A percentile compares a stretch with the other conserved stretches of the same genome.
phyloP scores from a whole-genome alignment of 2,329 filamentous ascomycete species.

The Seiridium unicorne region DNA sequence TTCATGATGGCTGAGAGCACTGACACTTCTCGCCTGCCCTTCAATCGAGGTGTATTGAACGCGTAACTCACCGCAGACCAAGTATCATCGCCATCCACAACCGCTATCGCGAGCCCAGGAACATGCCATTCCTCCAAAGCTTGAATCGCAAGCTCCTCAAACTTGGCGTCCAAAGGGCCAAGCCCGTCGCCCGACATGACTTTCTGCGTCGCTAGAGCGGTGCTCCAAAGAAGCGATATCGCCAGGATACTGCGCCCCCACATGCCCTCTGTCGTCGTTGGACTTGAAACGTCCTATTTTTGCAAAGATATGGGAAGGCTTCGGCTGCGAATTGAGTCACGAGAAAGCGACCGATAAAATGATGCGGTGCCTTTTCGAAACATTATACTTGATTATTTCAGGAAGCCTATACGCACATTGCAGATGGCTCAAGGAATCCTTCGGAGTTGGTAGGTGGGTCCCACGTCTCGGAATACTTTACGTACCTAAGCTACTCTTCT shows the following conservation, averaged over 20 bases:
- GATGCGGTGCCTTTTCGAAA: no score
- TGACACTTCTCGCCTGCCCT: neutral
- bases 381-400: no score
- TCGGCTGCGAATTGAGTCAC: no score
- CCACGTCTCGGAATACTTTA: no score
- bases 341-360: no score
- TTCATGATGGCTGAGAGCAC: no score
- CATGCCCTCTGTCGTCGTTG: neutral
- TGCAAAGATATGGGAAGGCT: no score
- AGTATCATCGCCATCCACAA: slow-evolving; percentile 43
- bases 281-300: no score
- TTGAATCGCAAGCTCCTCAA: slow-evolving; percentile 11
- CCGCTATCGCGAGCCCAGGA: slow-evolving; percentile 46
- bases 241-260: neutral
- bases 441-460: no score
- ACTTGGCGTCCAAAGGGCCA: slow-evolving; percentile 15
- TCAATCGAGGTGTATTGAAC: neutral
- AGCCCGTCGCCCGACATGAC: neutral
- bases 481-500: no score
- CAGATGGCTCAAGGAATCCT: no score
- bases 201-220: slow-evolving; percentile 8
- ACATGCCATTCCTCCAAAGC: slow-evolving; percentile 40
- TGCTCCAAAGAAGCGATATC: neutral
- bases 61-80: slow-evolving; percentile 33
- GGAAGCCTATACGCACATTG: no score